phyloP scores from a whole-genome alignment of 1,284 basidiomycete genomes.

The Ganoderma sinense region DNA sequence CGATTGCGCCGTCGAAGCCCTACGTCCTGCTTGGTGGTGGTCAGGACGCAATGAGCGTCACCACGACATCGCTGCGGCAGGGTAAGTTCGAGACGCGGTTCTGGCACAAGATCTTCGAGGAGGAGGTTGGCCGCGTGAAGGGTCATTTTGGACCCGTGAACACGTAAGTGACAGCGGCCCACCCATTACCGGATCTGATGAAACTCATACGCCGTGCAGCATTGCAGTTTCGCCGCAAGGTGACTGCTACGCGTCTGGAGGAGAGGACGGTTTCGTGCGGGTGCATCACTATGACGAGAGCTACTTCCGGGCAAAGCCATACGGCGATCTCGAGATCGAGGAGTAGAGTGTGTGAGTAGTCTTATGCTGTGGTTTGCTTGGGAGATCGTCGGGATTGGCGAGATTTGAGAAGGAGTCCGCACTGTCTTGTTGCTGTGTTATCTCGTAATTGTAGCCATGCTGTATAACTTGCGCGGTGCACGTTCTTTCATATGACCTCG shows the following conservation, averaged over 20 bases:
- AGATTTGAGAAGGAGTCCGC: neutral
- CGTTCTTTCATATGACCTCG: constrained; percentile 23
- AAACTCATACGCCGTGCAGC: constrained; percentile 44
- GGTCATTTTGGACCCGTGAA: constrained; percentile 99
- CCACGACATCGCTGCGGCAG: constrained; percentile 92
- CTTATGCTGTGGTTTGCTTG: constrained; percentile 8
- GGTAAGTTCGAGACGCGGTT: constrained; percentile 99
- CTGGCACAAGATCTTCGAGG: constrained; percentile 99
- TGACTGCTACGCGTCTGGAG: constrained; percentile 91
- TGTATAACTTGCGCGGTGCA: constrained; percentile 22
- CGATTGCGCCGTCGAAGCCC: constrained; percentile 85
- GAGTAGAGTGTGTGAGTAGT: constrained; percentile 41
- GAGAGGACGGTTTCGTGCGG: constrained; percentile 96
- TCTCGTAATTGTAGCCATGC: constrained; percentile 10
- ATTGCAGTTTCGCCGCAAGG: constrained; percentile 94
- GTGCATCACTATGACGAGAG: constrained; percentile 93
- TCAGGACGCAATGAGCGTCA: constrained; percentile 98
- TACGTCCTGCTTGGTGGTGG: constrained; percentile 95
- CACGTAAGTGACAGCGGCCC: constrained; percentile 66
- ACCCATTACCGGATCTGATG: constrained; percentile 7
- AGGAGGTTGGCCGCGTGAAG: constrained; percentile 97
- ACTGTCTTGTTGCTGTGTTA: constrained; percentile 7
- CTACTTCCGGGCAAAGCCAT: constrained; percentile 90
- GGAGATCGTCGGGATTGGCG: constrained; percentile 19
- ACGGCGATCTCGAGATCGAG: constrained; percentile 87